Evolutionary conservation across 2,329 filamentous ascomycete species (phyloP).

Genomic region (Pseudogymnoascus sp.): DNA sequence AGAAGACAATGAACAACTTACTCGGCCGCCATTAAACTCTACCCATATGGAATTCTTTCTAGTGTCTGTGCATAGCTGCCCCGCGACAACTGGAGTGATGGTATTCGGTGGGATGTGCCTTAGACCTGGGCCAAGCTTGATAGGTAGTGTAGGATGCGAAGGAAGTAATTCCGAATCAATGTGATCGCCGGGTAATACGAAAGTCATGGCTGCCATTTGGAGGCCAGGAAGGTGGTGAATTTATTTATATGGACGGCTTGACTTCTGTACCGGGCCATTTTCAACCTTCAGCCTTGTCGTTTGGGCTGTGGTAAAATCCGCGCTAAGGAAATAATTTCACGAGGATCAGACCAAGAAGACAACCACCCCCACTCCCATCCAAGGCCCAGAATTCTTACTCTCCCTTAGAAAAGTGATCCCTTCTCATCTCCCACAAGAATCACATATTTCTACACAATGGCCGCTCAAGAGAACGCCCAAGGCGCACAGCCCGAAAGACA

Average conservation of each 20-base stretch:
- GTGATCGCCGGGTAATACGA: slow-evolving; percentile 76
- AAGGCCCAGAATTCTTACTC: slow-evolving; percentile 4
- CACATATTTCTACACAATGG: slow-evolving; percentile 20
- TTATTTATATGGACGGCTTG: neutral
- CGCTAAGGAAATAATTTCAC: slow-evolving; percentile 9
- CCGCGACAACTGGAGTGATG: slow-evolving; percentile 60
- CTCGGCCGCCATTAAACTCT: slow-evolving; percentile 61
- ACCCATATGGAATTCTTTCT: slow-evolving; percentile 73
- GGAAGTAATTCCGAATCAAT: slow-evolving; percentile 61
- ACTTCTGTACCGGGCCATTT: neutral
- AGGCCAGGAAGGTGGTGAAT: neutral
- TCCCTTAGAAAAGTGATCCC: slow-evolving; percentile 1
- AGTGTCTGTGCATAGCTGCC: slow-evolving; percentile 57
- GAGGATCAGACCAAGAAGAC: slow-evolving; percentile 7
- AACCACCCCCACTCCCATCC: neutral
- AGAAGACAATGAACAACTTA: slow-evolving; percentile 36
- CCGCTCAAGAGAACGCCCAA: slow-evolving; percentile 18
- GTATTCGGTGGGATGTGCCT: slow-evolving; percentile 71
- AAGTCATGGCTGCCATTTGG: slow-evolving; percentile 46
- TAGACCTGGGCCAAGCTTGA: slow-evolving; percentile 77
- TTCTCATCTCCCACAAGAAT: slow-evolving; percentile 4
- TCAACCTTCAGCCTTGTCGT: slow-evolving; percentile 8
- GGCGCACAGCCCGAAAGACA: slow-evolving; percentile 43
- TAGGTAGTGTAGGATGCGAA: slow-evolving; percentile 55
- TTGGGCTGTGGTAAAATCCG: neutral